Evolutionary conservation across 108 stramenopile species (phyloP).

Genomic region (Pseudonitzschia multiseries): DNA sequence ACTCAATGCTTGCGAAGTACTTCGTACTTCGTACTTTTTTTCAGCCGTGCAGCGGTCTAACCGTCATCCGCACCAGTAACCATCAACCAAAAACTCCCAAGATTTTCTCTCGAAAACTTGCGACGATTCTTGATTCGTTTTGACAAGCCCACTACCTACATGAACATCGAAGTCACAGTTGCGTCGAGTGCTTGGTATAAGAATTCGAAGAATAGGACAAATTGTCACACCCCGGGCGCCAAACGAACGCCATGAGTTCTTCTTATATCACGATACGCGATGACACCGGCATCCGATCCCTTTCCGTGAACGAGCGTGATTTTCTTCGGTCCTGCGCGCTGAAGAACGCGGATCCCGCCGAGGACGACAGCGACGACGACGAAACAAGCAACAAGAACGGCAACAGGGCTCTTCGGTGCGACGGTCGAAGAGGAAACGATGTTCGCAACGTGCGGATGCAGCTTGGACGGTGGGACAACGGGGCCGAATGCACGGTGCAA

Average conservation of each 20-base stretch:
- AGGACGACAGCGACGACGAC: conserved; percentile 11
- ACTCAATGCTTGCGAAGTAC: no score
- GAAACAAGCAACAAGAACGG: background rate
- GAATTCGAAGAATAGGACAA: no score
- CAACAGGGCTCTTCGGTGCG: conserved; percentile 47
- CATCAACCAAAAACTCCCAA: no score
- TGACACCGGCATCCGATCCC: conserved; percentile 52
- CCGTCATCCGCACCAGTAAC: no score
- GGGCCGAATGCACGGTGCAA: conserved; percentile 72
- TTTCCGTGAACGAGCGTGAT: conserved; percentile 67
- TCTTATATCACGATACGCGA: conserved; percentile 50
- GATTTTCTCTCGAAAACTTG: no score
- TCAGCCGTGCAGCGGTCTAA: no score
- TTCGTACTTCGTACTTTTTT: no score
- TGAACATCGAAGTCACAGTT: no score
- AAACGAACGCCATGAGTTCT: conserved; percentile 2
- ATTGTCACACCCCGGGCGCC: no score
- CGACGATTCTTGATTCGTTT: no score
- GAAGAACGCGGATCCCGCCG: background rate
- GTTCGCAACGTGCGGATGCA: conserved; percentile 67
- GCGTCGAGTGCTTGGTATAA: no score
- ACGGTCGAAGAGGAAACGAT: conserved; percentile 66
- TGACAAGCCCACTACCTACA: no score
- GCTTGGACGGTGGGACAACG: conserved; percentile 66
- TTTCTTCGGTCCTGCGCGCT: conserved; percentile 66